These are phyloP conservation scores for Rhodotorula diobovata DNA, from an alignment of 768 basidiomycete genomes.

Conservation along the genomic window DNA sequence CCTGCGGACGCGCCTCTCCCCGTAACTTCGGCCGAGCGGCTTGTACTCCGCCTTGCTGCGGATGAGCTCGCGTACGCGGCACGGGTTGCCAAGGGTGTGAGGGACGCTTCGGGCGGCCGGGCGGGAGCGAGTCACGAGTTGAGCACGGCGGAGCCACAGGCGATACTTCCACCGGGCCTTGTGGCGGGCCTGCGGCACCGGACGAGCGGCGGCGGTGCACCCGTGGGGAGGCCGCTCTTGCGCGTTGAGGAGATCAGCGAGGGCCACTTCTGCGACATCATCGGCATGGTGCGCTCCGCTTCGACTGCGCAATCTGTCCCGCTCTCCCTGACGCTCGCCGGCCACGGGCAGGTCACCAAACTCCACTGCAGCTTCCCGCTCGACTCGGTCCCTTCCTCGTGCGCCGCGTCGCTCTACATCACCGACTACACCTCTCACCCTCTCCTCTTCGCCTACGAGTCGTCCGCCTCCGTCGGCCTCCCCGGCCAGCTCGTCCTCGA, in stretches of 20 bases:
- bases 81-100: not conserved
- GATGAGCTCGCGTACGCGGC: conserved; percentile 7
- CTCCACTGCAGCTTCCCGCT: not conserved
- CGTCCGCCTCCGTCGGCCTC: not conserved
- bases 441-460: not conserved
- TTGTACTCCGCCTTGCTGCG: not conserved
- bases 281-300: conserved; percentile 8
- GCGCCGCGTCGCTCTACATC: conserved; percentile 2
- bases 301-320: not conserved
- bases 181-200: too few species aligned
- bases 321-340: too few species aligned
- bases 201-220: too few species aligned
- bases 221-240: not conserved
- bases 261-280: conserved; percentile 7
- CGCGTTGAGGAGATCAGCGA: not conserved
- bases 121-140: not conserved
- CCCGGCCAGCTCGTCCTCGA: not conserved
- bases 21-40: not conserved
- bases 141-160: too few species aligned
- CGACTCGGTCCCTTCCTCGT: not conserved
- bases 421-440: conserved; percentile 25
- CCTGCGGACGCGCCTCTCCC: not conserved
- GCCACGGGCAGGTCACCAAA: not conserved
- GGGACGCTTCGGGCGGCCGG: not conserved
- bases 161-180: not conserved